A percentile compares a stretch with the other conserved stretches of the same genome.
Conservation (phyloP, 257 asterid species). For the Cynanchum wilfordii region DNA sequence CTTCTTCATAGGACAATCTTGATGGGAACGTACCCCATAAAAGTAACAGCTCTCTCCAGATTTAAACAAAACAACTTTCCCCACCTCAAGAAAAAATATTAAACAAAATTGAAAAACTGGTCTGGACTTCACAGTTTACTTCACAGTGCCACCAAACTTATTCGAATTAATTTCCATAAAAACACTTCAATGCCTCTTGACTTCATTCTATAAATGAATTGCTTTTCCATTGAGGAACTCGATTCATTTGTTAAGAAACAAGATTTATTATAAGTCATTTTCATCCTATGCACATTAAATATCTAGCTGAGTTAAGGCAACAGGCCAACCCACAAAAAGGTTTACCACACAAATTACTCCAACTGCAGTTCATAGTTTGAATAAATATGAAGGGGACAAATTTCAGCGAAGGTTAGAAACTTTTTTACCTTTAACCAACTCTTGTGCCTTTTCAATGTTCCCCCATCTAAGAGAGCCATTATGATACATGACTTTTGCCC, state of each 20-base stretch:
- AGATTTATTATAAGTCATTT: background rate
- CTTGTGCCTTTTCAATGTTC: conserved; percentile 77
- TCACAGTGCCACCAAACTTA: background rate
- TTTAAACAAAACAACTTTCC: background rate
- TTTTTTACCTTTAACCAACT: conserved; percentile 82
- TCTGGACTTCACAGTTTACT: background rate
- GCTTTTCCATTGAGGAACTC: background rate
- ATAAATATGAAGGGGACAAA: conserved; percentile 6
- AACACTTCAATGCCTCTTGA: background rate
- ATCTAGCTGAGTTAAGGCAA: background rate
- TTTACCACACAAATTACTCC: background rate
- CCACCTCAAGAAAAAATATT: background rate
- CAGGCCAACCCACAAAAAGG: background rate
- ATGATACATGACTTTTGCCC: conserved; percentile 55
- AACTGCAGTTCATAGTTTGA: background rate
- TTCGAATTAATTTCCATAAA: background rate
- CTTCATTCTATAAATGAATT: background rate
- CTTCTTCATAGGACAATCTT: background rate
- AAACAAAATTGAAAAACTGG: background rate
- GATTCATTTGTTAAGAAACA: background rate
- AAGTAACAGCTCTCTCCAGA: background rate
- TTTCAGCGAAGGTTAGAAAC: conserved; percentile 7
- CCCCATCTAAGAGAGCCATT: conserved; percentile 99
- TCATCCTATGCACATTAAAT: background rate
- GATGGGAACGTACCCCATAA: background rate